phyloP scores from a whole-genome alignment of 2,329 filamentous ascomycete genomes.

The Taxawa tesnikishii region DNA sequence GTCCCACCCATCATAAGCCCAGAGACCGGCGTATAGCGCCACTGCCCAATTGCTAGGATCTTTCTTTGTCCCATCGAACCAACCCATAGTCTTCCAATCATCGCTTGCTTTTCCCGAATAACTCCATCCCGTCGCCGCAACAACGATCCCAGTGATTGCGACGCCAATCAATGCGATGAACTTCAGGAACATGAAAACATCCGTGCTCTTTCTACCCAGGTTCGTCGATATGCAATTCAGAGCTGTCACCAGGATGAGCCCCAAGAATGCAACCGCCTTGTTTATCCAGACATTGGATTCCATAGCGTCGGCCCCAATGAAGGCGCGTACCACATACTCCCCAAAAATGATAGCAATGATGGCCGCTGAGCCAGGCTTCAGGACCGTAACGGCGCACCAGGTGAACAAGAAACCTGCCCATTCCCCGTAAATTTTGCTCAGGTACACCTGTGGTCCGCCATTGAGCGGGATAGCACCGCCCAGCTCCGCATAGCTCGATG shows the following conservation, averaged over 20 bases:
- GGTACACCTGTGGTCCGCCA: constrained; percentile 84
- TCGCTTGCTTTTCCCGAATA: constrained; percentile 60
- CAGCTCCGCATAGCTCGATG: constrained; percentile 87
- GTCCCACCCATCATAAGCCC: constrained; percentile 98
- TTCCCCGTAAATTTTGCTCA: constrained; percentile 94
- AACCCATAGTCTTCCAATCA: constrained; percentile 77
- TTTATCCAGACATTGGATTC: constrained; percentile 76
- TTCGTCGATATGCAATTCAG: constrained; percentile 87
- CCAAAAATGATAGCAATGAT: constrained; percentile 98
- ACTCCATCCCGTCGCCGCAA: constrained; percentile 74
- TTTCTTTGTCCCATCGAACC: constrained; percentile 77
- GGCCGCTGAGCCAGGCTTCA: constrained; percentile 86
- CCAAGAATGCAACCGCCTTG: constrained; percentile 72
- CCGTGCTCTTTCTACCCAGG: constrained; percentile 74
- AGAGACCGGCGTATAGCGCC: constrained; percentile 86
- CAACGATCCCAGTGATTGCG: constrained; percentile 76
- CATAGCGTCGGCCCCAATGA: constrained; percentile 75
- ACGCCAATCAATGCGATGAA: constrained; percentile 82
- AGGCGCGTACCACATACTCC: constrained; percentile 84
- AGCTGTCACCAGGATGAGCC: constrained; percentile 63
- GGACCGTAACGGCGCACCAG: constrained; percentile 86
- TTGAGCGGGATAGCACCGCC: constrained; percentile 93
- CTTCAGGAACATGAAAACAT: constrained; percentile 94
- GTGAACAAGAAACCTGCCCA: constrained; percentile 87
- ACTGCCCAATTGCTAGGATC: constrained; percentile 83